These are phyloP conservation scores for Pichia sporocuriosa DNA, from an alignment of 805 yeast species.

Conservation along the genomic window DNA sequence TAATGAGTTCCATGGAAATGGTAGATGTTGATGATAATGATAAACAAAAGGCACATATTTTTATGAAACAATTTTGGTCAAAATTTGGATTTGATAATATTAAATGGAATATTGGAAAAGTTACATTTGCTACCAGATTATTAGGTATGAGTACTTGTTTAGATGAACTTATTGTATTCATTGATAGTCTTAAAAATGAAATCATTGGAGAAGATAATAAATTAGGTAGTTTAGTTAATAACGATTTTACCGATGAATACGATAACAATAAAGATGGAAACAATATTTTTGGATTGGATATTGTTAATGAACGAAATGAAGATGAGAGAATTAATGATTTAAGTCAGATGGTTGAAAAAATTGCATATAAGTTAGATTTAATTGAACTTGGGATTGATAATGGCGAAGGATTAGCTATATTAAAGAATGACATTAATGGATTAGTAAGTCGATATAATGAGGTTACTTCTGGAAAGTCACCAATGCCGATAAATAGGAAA, in stretches of 20 bases:
- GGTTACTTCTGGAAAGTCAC: slow-evolving; percentile 4
- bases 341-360: slow-evolving; percentile 14
- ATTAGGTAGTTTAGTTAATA: too few species aligned
- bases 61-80: slow-evolving; percentile 8
- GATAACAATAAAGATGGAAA: slow-evolving; percentile 1
- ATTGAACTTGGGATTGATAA: slow-evolving; percentile 16
- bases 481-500: not conserved
- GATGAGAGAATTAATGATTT: slow-evolving; percentile 17
- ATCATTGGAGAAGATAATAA: slow-evolving; percentile 11
- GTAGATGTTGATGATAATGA: not conserved
- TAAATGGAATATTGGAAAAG: not conserved
- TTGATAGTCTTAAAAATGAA: slow-evolving; percentile 14
- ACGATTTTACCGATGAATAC: not conserved
- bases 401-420: slow-evolving; percentile 12
- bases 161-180: slow-evolving; percentile 10
- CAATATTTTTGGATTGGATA: slow-evolving; percentile 8
- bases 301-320: slow-evolving; percentile 20
- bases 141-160: slow-evolving; percentile 4
- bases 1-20: slow-evolving; percentile 6
- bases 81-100: slow-evolving; percentile 5
- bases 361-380: slow-evolving; percentile 17
- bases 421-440: slow-evolving; percentile 10
- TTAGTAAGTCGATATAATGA: slow-evolving; percentile 12
- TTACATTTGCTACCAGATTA: slow-evolving; percentile 3
- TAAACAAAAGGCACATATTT: not conserved